These are phyloP conservation scores for Raphanus sativus DNA, from an alignment of 345 rosid species.

Conservation along the genomic window DNA sequence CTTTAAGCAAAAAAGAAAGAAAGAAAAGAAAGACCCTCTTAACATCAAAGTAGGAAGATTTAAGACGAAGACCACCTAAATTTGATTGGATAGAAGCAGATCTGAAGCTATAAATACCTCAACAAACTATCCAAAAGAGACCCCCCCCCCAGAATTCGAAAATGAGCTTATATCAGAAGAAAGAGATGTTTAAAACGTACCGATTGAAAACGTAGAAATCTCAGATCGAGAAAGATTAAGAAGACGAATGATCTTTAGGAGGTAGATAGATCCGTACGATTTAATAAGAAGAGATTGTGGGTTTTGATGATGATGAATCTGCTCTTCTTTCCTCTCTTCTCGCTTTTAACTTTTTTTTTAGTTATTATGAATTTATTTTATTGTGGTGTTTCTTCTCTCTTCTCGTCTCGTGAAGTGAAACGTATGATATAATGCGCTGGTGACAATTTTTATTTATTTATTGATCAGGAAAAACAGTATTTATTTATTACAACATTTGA, in stretches of 20 bases:
- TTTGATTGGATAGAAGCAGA: slow-evolving; percentile 9
- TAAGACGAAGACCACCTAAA: neutral
- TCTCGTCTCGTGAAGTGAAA: slow-evolving; percentile 19
- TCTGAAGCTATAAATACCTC: slow-evolving; percentile 28
- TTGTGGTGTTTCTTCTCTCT: neutral
- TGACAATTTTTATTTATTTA: neutral
- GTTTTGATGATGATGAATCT: slow-evolving; percentile 12
- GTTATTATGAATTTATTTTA: slow-evolving; percentile 1
- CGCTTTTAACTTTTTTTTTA: slow-evolving; percentile 4
- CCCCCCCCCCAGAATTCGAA: neutral
- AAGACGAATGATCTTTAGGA: neutral
- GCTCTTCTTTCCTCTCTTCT: neutral
- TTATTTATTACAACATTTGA: slow-evolving; percentile 1
- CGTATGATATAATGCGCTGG: slow-evolving; percentile 35
- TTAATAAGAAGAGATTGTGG: slow-evolving; percentile 8
- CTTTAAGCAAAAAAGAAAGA: neutral
- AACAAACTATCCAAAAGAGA: neutral
- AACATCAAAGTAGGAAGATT: slow-evolving; percentile 18
- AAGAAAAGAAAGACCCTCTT: too few relatives aligned
- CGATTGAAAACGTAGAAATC: neutral
- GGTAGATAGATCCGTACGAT: slow-evolving; percentile 19
- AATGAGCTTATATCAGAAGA: neutral
- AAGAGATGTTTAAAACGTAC: slow-evolving; percentile 3
- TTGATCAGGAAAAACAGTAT: neutral
- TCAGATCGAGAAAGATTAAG: slow-evolving; percentile 24